Percentiles rank a stretch among this genome's conserved stretches.
These are phyloP conservation scores for Claviceps maximensis DNA, from an alignment of 2,329 filamentous ascomycete species.

Conservation along the genomic window DNA sequence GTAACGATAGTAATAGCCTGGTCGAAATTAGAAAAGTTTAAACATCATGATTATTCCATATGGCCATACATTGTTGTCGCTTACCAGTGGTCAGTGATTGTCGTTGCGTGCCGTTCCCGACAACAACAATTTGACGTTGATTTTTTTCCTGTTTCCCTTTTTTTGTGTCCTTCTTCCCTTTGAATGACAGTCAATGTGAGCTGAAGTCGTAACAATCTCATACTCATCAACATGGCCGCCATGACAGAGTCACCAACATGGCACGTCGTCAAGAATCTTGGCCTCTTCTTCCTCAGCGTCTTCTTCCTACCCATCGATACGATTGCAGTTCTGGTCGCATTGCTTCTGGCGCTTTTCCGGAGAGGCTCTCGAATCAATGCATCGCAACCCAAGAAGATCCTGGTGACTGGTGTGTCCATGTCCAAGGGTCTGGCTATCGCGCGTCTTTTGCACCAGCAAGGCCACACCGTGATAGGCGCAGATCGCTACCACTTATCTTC, in stretches of 20 bases:
- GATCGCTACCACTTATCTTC: conserved; percentile 43
- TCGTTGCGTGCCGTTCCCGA: background rate
- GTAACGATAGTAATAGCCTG: background rate
- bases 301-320: conserved; percentile 37
- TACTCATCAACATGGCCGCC: background rate
- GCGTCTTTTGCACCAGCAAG: conserved; percentile 47
- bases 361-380: conserved; percentile 5
- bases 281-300: conserved; percentile 16
- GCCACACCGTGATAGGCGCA: conserved; percentile 59
- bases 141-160: background rate
- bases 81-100: background rate
- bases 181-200: background rate
- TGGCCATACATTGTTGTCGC: background rate
- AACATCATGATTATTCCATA: background rate
- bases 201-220: background rate
- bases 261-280: conserved; percentile 14
- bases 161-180: background rate
- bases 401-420: conserved; percentile 64
- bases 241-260: conserved; percentile 2
- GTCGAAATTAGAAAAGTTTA: background rate
- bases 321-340: conserved; percentile 20
- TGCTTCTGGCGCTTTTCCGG: background rate
- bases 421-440: conserved; percentile 55
- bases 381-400: conserved; percentile 30
- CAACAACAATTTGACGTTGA: background rate